Conservation (phyloP, 495 filamentous ascomycete species). For the Immersiella caudata region DNA sequence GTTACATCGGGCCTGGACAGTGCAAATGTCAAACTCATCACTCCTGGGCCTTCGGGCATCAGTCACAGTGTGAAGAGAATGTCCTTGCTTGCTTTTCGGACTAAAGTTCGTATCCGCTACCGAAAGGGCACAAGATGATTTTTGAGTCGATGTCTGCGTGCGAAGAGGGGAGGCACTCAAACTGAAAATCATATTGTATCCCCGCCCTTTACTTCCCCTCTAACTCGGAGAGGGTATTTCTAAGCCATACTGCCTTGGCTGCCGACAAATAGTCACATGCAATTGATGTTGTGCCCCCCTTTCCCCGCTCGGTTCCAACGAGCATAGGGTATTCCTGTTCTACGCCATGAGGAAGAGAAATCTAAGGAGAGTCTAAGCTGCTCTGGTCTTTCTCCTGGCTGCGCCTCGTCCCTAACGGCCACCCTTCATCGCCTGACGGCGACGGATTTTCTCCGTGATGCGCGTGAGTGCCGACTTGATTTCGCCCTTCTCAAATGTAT, state of each 20-base stretch:
- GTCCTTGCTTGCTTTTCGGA: not conserved
- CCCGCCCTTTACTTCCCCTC: not conserved
- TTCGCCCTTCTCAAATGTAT: slow-evolving; percentile 80
- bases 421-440: slow-evolving; percentile 69
- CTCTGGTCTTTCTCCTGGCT: not conserved
- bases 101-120: not conserved
- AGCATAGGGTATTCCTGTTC: not conserved
- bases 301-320: not conserved
- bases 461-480: slow-evolving; percentile 75
- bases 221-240: not conserved
- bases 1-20: not conserved
- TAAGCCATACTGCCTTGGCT: slow-evolving; percentile 3
- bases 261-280: not conserved
- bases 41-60: not conserved
- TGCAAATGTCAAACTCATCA: not conserved
- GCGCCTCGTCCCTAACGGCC: slow-evolving; percentile 19
- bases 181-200: not conserved
- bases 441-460: slow-evolving; percentile 71
- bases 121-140: not conserved
- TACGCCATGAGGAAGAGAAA: not conserved
- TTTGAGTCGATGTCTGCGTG: no score
- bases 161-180: not conserved
- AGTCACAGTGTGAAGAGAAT: not conserved
- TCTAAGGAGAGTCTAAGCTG: not conserved
- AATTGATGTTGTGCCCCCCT: not conserved